Conservation (phyloP, 208 protist species). For the Vickermania spadyakhi region DNA sequence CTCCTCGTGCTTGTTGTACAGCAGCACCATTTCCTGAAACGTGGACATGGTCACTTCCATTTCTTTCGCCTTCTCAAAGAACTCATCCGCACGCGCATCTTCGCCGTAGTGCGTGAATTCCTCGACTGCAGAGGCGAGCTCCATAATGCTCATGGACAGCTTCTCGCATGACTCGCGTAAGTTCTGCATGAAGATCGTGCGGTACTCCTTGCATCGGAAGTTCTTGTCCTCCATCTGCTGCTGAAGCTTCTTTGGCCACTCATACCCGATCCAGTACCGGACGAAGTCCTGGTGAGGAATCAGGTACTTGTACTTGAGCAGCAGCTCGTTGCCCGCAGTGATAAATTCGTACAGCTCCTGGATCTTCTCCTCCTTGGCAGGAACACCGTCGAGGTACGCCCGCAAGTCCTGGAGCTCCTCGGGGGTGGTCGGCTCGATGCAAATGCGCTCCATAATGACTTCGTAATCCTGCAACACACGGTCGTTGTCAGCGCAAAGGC, state of each 20-base stretch:
- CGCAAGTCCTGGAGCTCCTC: conserved; percentile 89
- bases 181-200: conserved; percentile 81
- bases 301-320: conserved; percentile 72
- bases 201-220: conserved; percentile 89
- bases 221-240: conserved; percentile 84
- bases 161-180: conserved; percentile 84
- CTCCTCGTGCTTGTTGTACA: conserved; percentile 87
- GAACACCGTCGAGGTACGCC: conserved; percentile 57
- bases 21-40: conserved; percentile 52
- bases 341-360: conserved; percentile 56
- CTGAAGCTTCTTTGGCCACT: conserved; percentile 87
- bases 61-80: conserved; percentile 74
- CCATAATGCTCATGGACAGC: conserved; percentile 72
- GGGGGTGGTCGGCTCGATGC: conserved; percentile 72
- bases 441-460: conserved; percentile 55
- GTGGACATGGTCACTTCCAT: conserved; percentile 59
- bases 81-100: conserved; percentile 77
- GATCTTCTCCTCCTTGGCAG: conserved; percentile 59
- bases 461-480: conserved; percentile 62
- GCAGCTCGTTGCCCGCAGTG: conserved; percentile 74
- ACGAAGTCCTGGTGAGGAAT: conserved; percentile 68
- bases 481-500: conserved; percentile 43
- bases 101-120: conserved; percentile 82
- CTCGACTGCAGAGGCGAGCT: conserved; percentile 75
- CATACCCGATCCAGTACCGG: conserved; percentile 81